Percentiles rank a stretch among this genome's conserved stretches.
Evolutionary conservation across 169 alveolate species (phyloP).

Genomic region (Babesia bovis): DNA sequence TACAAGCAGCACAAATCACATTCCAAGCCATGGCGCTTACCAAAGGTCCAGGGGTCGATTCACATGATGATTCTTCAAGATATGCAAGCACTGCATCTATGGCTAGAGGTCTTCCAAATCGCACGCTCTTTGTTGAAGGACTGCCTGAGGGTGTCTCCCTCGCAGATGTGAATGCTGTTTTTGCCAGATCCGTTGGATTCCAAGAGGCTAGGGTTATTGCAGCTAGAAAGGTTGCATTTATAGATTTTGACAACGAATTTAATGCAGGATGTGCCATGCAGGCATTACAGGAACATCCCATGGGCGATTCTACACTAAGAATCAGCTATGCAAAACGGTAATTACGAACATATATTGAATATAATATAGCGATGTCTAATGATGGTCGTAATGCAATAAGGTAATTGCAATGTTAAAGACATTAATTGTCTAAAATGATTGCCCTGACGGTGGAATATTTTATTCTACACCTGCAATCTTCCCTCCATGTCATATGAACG

Average conservation of each 20-base stretch:
- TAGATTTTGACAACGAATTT: constrained; percentile 76
- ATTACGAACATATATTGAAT: too few species aligned
- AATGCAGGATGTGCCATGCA: constrained; percentile 79
- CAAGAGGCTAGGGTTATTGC: constrained; percentile 79
- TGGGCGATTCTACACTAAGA: constrained; percentile 17
- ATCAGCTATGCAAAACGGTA: constrained; percentile 49
- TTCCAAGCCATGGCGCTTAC: not conserved
- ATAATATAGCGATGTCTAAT: too few species aligned
- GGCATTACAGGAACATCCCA: constrained; percentile 35
- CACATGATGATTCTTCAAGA: not conserved
- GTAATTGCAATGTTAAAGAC: too few species aligned
- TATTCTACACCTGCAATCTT: too few species aligned
- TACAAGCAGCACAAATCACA: constrained; percentile 42
- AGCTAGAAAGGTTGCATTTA: constrained; percentile 79
- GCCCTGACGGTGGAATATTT: too few species aligned
- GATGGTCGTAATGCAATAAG: too few species aligned
- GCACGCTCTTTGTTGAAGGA: constrained; percentile 78
- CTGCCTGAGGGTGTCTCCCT: constrained; percentile 76
- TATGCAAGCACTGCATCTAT: not conserved
- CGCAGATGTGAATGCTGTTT: constrained; percentile 67
- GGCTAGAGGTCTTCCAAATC: constrained; percentile 53
- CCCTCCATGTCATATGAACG: too few species aligned
- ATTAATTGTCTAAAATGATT: too few species aligned
- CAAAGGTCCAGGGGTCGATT: constrained; percentile 4
- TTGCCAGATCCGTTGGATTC: constrained; percentile 73